These are phyloP conservation scores for Cryomyces minteri DNA, from an alignment of 495 filamentous ascomycete genomes.

Conservation along the genomic window DNA sequence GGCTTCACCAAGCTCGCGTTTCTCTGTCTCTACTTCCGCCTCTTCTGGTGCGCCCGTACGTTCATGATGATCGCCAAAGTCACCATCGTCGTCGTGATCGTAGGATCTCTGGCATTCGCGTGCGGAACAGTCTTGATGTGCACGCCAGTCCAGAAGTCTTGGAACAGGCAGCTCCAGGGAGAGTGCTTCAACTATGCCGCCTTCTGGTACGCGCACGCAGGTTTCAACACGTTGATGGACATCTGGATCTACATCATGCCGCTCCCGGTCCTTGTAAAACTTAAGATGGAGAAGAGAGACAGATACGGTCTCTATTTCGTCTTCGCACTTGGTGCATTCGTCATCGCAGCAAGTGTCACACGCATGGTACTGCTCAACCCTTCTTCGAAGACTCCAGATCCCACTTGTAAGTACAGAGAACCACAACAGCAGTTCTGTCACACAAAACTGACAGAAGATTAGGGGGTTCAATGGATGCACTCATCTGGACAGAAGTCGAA, in stretches of 20 bases:
- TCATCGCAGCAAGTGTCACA: conserved; percentile 1
- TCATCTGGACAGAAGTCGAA: no score
- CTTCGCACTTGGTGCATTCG: conserved; percentile 5
- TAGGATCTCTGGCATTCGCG: no score
- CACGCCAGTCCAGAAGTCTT: conserved; percentile 1
- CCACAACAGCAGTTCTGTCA: no score
- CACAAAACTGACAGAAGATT: no score
- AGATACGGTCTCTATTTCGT: conserved; percentile 2
- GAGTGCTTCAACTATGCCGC: conserved; percentile 2
- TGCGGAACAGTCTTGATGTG: conserved; percentile 2
- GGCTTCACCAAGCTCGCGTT: no score
- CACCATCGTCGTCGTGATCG: no score
- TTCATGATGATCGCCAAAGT: no score
- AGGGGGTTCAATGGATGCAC: no score
- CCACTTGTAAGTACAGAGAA: no score
- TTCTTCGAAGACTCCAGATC: no score
- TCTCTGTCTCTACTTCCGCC: no score
- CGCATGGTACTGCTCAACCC: conserved; percentile 1
- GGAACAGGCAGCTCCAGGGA: conserved; percentile 2
- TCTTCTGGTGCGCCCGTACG: no score
- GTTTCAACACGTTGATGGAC: conserved; percentile 5
- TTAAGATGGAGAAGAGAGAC: neutral
- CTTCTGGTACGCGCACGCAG: conserved; percentile 5
- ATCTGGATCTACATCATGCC: conserved; percentile 5
- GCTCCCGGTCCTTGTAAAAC: neutral